Percentiles rank a stretch among this genome's conserved stretches.
Conservation (phyloP, 345 rosid genomes). For the Brassica cretica region DNA sequence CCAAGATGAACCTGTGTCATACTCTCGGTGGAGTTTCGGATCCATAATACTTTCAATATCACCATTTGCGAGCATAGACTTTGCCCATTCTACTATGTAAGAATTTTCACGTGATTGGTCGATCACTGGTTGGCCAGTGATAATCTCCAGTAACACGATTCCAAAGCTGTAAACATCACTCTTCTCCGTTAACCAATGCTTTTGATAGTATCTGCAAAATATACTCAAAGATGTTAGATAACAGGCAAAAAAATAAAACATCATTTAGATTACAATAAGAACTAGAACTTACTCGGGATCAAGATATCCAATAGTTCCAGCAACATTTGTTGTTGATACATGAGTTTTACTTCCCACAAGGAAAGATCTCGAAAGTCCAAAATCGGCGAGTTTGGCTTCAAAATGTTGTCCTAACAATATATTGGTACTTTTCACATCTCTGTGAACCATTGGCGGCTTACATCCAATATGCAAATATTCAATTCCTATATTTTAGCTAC, state of each 20-base stretch:
- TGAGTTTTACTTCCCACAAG: slow-evolving; percentile 32
- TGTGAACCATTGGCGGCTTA: slow-evolving; percentile 48
- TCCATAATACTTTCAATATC: slow-evolving; percentile 30
- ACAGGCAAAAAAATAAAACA: neutral
- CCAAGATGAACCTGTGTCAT: slow-evolving; percentile 31
- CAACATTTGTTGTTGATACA: slow-evolving; percentile 33
- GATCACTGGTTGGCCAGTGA: slow-evolving; percentile 42
- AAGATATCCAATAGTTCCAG: slow-evolving; percentile 45
- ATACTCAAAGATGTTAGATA: neutral
- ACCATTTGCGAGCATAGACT: slow-evolving; percentile 18
- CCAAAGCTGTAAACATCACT: slow-evolving; percentile 60
- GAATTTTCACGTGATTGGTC: slow-evolving; percentile 3
- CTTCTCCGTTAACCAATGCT: slow-evolving; percentile 41
- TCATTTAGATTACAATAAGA: neutral
- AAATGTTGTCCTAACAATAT: slow-evolving; percentile 40
- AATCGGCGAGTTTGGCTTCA: slow-evolving; percentile 52
- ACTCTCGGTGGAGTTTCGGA: slow-evolving; percentile 26
- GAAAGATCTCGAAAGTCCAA: slow-evolving; percentile 49
- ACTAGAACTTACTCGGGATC: slow-evolving; percentile 49
- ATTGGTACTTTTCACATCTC: slow-evolving; percentile 54
- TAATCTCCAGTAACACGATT: slow-evolving; percentile 43
- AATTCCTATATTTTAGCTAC: slow-evolving; percentile 22
- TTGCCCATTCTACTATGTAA: slow-evolving; percentile 34
- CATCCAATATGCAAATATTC: slow-evolving; percentile 53
- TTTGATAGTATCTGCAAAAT: slow-evolving; percentile 36